Base-by-base conservation (phyloP, 2,329 filamentous ascomycete genomes). In the Fusarium sulawesiense region DNA sequence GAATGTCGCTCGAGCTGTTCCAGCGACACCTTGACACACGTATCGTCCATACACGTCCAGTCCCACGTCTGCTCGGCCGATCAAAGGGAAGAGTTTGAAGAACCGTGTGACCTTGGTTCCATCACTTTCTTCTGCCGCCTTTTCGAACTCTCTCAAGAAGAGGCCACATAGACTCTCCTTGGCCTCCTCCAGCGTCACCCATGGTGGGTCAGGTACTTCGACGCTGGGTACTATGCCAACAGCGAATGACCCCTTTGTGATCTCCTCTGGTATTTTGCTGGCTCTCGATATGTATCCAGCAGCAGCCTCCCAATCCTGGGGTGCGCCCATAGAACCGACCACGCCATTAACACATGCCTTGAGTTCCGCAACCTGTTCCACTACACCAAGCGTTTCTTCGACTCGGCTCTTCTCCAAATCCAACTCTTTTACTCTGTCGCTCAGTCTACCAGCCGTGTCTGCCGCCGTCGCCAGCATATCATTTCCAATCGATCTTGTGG, bases 301-400 rank as follows among this genome's bases (percentile, higher is more conserved):
- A 6, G 96, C 96, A 5, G 93, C 96, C 80, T 99, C 96, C 96
- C 96, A 99, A 82, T 99, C 96, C 80, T 99, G 96, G 44, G 96
- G 93, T 7, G 94, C 95, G 34, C 95, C 96, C 96, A 99, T 99
- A 64, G 93, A 97, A 20, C 94, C 96, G 27, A 95, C 91, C 13
- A 98, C 94, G 45, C 96, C 96, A 64, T 98, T 89, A 37, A 98
- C 93, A 78, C 96, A 99, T 11, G 96, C 93, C 82, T 98, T 98
- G 71, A 99, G 90, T 84, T 99, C 96, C 7, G 93, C 92, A 16
- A 99, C 95, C 82, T 98, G 94, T 80, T 98, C 95, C 13, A 98
- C 96, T 5, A 98, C 94, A 11, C 91, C 88, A 60, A 99, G 83
- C 1, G 96, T 98, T 53, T 94, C 91, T 79, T 96, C 94, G 11